These are phyloP conservation scores for Marasmius oreades DNA, from an alignment of 1,284 basidiomycete genomes.

Conservation along the genomic window DNA sequence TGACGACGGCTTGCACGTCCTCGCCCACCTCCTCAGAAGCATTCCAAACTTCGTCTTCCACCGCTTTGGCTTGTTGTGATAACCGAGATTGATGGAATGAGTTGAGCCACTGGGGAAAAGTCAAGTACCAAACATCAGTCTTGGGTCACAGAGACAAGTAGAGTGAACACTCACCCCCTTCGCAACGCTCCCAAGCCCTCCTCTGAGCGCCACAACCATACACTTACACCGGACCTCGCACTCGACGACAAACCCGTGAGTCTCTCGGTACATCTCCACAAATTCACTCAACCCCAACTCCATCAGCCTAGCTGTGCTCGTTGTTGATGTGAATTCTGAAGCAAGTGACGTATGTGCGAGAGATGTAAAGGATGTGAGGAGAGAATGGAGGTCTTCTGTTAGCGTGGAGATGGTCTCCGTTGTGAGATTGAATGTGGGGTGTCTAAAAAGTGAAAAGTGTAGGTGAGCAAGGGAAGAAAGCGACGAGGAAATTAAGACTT, in stretches of 20 bases:
- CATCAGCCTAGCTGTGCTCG: constrained; percentile 73
- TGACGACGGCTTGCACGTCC: constrained; percentile 66
- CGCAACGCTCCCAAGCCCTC: constrained; percentile 62
- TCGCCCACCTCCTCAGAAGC: constrained; percentile 79
- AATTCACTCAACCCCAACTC: constrained; percentile 73
- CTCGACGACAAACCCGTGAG: constrained; percentile 86
- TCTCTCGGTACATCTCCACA: constrained; percentile 77
- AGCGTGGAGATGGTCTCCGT: constrained; percentile 24
- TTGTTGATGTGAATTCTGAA: constrained; percentile 46
- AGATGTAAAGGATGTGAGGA: constrained; percentile 77
- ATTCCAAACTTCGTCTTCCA: constrained; percentile 90
- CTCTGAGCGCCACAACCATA: constrained; percentile 91
- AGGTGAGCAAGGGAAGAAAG: not conserved
- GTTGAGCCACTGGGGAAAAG: constrained; percentile 62
- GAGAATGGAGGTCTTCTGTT: constrained; percentile 55
- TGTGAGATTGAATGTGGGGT: not conserved
- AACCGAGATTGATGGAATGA: constrained; percentile 84
- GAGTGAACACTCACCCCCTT: constrained; percentile 46
- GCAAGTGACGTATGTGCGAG: constrained; percentile 79
- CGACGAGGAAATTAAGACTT: constrained; percentile 2
- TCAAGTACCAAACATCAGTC: not conserved
- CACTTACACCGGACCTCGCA: constrained; percentile 83
- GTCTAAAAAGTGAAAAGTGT: not conserved
- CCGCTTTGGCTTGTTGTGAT: constrained; percentile 80
- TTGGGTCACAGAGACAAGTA: constrained; percentile 3